A percentile compares a stretch with the other conserved stretches of the same genome.
Conservation (phyloP, 2,329 filamentous ascomycete genomes). For the Aspergillus sp. region DNA sequence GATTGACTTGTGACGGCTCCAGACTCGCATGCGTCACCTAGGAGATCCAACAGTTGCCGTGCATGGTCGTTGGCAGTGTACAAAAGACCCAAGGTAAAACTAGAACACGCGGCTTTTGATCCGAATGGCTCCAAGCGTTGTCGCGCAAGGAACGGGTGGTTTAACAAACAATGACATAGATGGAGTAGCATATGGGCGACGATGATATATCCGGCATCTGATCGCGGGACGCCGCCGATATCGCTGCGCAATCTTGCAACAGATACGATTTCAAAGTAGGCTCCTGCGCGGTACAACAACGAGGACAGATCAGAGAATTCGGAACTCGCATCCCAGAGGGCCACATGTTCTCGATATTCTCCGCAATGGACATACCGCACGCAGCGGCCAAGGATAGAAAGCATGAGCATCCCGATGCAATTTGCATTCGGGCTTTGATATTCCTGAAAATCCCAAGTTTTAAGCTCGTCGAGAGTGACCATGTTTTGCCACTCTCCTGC, state of each 20-base stretch:
- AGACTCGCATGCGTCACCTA: background rate
- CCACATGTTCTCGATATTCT: background rate
- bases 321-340: conserved; percentile 12
- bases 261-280: no score
- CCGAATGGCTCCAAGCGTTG: conserved; percentile 23
- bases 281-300: conserved; percentile 13
- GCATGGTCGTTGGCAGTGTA: background rate
- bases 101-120: background rate
- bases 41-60: background rate
- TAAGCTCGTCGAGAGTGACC: conserved; percentile 20
- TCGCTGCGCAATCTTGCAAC: conserved; percentile 29
- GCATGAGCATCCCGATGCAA: background rate
- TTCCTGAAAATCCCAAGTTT: conserved; percentile 21
- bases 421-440: conserved; percentile 16
- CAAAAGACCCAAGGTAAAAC: background rate
- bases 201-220: conserved; percentile 23
- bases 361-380: background rate
- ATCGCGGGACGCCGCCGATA: conserved; percentile 22
- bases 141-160: conserved; percentile 37
- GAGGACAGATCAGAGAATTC: conserved; percentile 34
- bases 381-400: background rate
- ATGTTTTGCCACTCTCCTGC: conserved; percentile 14
- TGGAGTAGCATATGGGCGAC: conserved; percentile 36
- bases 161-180: conserved; percentile 35
- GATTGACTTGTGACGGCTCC: background rate